Percentiles rank a stretch among this genome's conserved stretches.
phyloP scores from a whole-genome alignment of 2,329 filamentous ascomycete species.

The Fusarium gaditjirri region DNA sequence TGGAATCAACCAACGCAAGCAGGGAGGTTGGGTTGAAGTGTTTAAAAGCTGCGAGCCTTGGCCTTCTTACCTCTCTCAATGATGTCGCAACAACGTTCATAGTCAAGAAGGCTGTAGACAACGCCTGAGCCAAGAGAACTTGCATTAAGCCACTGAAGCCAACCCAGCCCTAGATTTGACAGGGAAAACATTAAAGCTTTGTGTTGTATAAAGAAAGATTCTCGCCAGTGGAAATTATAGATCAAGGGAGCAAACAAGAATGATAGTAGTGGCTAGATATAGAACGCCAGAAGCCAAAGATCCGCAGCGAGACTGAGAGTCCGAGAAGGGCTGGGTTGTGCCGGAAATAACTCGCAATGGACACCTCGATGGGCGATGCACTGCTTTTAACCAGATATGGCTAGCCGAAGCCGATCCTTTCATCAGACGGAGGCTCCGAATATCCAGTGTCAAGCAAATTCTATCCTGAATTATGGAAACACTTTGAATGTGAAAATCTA shows the following conservation, averaged over 20 bases:
- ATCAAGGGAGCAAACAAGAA: neutral
- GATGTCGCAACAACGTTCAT: too few relatives aligned
- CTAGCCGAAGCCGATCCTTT: neutral
- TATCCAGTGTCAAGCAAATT: neutral
- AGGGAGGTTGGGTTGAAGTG: too few relatives aligned
- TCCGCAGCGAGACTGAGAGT: neutral
- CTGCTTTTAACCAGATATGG: neutral
- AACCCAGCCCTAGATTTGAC: too few relatives aligned
- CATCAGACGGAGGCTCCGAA: neutral
- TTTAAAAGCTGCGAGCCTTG: too few relatives aligned
- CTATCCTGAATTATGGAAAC: neutral
- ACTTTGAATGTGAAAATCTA: too few relatives aligned
- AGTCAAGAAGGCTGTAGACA: too few relatives aligned
- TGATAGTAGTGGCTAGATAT: rapidly evolving
- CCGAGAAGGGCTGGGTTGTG: neutral
- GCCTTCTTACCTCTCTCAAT: too few relatives aligned
- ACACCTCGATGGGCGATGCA: neutral
- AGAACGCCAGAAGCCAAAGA: neutral
- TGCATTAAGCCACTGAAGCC: rapidly evolving
- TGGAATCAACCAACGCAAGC: too few relatives aligned
- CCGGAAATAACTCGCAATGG: neutral
- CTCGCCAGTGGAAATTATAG: rapidly evolving
- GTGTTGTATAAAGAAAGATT: neutral
- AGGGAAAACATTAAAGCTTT: neutral
- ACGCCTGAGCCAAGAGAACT: too few relatives aligned